Conservation (phyloP, 2,329 filamentous ascomycete species). For the Lachnellula occidentalis region DNA sequence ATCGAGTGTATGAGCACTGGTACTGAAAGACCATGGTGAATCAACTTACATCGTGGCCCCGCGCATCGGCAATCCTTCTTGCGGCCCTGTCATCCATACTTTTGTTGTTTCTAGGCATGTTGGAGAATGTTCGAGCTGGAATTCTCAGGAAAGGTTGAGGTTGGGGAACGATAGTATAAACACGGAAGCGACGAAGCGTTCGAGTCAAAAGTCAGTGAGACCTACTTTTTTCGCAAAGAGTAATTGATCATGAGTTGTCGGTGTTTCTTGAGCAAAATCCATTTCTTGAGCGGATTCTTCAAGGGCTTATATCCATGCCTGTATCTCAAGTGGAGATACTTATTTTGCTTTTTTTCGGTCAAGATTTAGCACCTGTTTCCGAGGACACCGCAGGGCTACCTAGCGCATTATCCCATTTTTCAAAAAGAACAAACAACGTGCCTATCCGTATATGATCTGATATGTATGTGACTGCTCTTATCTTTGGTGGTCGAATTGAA, state of each 20-base stretch:
- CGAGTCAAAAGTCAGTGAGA: not conserved
- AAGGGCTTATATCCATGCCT: slow-evolving; percentile 9
- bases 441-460: slow-evolving; percentile 11
- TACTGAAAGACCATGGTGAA: not conserved
- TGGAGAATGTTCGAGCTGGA: not conserved
- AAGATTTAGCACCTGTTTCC: slow-evolving; percentile 4
- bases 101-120: slow-evolving; percentile 10
- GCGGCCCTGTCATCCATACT: slow-evolving; percentile 14
- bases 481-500: not conserved
- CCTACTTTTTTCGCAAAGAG: not conserved
- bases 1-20: not conserved
- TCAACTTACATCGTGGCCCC: slow-evolving; percentile 15
- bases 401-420: slow-evolving; percentile 1
- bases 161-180: not conserved
- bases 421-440: slow-evolving; percentile 9
- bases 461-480: slow-evolving; percentile 5
- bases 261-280: not conserved
- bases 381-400: slow-evolving; percentile 4
- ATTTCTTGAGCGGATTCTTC: not conserved
- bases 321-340: slow-evolving; percentile 12
- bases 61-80: slow-evolving; percentile 12
- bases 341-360: slow-evolving; percentile 18
- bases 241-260: not conserved
- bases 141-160: not conserved
- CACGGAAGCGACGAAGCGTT: not conserved